phyloP scores from a whole-genome alignment of 192 early-diverging fungal genomes.

The Dispira simplex region DNA sequence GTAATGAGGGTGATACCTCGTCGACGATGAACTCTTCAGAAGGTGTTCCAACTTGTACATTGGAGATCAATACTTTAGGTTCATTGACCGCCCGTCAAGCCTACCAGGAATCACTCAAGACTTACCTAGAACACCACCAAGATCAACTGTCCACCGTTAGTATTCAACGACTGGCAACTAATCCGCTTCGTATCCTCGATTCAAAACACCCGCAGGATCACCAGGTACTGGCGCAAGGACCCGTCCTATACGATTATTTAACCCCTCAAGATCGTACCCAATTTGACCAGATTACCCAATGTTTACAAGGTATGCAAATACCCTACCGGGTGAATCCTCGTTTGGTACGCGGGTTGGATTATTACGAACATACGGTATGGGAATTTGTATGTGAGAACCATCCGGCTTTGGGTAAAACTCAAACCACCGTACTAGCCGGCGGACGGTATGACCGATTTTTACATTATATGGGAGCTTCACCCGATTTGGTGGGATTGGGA shows the following conservation, averaged over 20 bases:
- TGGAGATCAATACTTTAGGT: constrained; percentile 24
- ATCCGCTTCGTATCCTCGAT: constrained; percentile 46
- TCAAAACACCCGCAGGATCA: constrained; percentile 39
- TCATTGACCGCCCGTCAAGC: constrained; percentile 15
- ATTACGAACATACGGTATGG: constrained; percentile 54
- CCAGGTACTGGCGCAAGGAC: constrained; percentile 20
- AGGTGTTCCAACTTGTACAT: not conserved
- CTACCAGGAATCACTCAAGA: constrained; percentile 27
- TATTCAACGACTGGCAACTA: constrained; percentile 27
- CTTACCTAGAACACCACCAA: constrained; percentile 24
- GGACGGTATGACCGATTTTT: constrained; percentile 47
- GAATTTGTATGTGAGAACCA: constrained; percentile 29
- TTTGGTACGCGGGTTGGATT: constrained; percentile 52
- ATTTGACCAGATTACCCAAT: constrained; percentile 28
- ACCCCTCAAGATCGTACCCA: constrained; percentile 18
- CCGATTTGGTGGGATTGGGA: constrained; percentile 33
- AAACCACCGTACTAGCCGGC: constrained; percentile 48
- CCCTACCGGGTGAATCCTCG: constrained; percentile 31
- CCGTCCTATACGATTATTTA: constrained; percentile 27
- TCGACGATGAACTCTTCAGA: constrained; percentile 18
- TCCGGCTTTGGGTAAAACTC: constrained; percentile 30
- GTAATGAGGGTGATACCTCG: constrained; percentile 21
- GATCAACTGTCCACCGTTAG: constrained; percentile 33
- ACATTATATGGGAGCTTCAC: constrained; percentile 31
- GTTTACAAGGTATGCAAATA: constrained; percentile 26